Conservation (phyloP, 164 flowering plant species). For the Piper betle region DNA sequence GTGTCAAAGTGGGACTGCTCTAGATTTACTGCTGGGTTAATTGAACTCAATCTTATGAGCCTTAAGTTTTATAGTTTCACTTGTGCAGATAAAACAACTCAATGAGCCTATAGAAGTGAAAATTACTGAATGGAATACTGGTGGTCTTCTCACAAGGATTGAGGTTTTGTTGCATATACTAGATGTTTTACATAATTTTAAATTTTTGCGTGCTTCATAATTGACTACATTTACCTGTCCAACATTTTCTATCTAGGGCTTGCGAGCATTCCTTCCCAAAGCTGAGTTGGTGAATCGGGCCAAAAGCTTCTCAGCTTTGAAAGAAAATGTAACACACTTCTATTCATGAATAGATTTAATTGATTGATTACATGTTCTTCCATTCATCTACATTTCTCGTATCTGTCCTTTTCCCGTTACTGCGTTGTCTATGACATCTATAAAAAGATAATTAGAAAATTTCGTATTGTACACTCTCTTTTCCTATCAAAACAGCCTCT, state of each 20-base stretch:
- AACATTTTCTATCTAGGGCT: neutral
- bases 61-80: neutral
- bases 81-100: slow-evolving; percentile 65
- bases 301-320: slow-evolving; percentile 57
- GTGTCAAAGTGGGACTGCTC: neutral
- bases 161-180: slow-evolving; percentile 42
- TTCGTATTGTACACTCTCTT: neutral
- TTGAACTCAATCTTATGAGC: too few relatives aligned
- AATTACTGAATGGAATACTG: slow-evolving; percentile 93
- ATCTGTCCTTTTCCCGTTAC: neutral
- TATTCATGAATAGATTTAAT: neutral
- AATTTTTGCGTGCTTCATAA: neutral
- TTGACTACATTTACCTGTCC: neutral
- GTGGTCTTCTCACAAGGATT: slow-evolving; percentile 88
- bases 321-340: slow-evolving; percentile 52
- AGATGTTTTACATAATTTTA: neutral
- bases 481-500: neutral
- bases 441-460: too few relatives aligned
- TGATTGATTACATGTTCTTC: neutral
- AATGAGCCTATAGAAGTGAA: slow-evolving; percentile 80
- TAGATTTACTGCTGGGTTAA: neutral
- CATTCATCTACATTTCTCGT: neutral
- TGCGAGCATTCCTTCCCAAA: slow-evolving; percentile 91
- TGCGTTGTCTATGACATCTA: neutral
- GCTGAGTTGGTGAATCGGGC: slow-evolving; percentile 65